Conservation (phyloP, 306 rosid genomes). For the Medicago arabica region DNA sequence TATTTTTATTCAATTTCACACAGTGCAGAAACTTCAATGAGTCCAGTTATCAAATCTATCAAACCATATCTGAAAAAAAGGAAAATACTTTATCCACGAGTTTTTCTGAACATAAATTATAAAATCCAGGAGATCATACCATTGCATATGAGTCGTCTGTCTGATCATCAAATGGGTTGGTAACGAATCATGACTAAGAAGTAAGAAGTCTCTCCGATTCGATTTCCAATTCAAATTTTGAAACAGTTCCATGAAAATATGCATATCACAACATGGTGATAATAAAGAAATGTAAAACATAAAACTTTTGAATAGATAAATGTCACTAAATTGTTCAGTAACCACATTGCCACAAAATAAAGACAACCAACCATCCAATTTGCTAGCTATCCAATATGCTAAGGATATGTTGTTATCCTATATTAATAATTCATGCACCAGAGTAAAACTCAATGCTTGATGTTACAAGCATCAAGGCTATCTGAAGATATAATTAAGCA, state of each 20-base stretch:
- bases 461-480: not conserved
- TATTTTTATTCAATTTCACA: slow-evolving; percentile 13
- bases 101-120: not conserved
- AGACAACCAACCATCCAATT: slow-evolving; percentile 30
- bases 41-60: slow-evolving; percentile 17
- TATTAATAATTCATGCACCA: slow-evolving; percentile 40
- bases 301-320: slow-evolving; percentile 2
- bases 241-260: slow-evolving; percentile 11
- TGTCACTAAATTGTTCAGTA: slow-evolving; percentile 27
- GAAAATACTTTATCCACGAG: slow-evolving; percentile 7
- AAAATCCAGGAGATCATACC: slow-evolving; percentile 51
- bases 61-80: slow-evolving; percentile 7
- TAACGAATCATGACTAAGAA: not conserved
- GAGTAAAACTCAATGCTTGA: slow-evolving; percentile 25
- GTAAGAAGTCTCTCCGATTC: not conserved
- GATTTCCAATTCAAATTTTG: not conserved
- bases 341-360: slow-evolving; percentile 24
- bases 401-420: not conserved
- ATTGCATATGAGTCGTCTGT: slow-evolving; percentile 58
- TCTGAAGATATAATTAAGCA: not conserved
- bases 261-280: not conserved
- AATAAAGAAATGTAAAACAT: slow-evolving; percentile 8
- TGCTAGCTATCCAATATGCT: not conserved
- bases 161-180: too few species aligned
- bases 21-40: not conserved